phyloP scores from a whole-genome alignment of 805 yeast species.

The Ogataea zsoltii region DNA sequence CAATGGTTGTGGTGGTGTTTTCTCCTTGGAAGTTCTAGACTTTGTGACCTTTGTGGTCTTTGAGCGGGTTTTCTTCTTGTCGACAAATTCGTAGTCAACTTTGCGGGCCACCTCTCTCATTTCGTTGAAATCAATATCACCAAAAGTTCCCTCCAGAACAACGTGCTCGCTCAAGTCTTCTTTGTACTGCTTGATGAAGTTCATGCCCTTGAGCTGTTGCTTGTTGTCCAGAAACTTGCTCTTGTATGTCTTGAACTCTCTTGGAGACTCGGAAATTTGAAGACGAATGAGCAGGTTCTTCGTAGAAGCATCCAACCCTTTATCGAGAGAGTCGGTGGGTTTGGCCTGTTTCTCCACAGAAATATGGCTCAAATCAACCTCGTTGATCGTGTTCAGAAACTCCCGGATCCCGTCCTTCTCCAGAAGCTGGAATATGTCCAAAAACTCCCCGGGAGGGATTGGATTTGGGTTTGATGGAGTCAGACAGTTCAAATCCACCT shows the following conservation, averaged over 20 bases:
- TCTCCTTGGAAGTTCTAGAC: too few relatives aligned
- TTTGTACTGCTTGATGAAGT: constrained; percentile 17
- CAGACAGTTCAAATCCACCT: constrained; percentile 86
- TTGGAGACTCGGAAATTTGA: constrained; percentile 31
- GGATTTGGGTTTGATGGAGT: constrained; percentile 82
- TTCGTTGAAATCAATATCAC: constrained; percentile 21
- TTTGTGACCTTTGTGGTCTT: too few relatives aligned
- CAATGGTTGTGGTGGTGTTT: not conserved
- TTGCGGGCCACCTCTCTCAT: constrained; percentile 20
- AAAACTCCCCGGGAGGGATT: constrained; percentile 76
- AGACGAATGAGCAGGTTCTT: constrained; percentile 28
- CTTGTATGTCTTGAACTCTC: constrained; percentile 32
- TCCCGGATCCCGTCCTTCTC: constrained; percentile 36
- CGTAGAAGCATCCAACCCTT: constrained; percentile 23
- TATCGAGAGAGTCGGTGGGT: constrained; percentile 32
- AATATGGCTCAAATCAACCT: constrained; percentile 17
- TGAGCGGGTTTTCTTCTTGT: not conserved
- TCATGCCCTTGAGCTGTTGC: constrained; percentile 13
- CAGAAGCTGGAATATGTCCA: constrained; percentile 58
- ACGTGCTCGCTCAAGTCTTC: constrained; percentile 22
- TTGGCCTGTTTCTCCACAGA: constrained; percentile 13
- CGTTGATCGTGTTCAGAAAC: constrained; percentile 22
- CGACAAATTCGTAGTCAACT: constrained; percentile 11
- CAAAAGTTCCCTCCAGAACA: constrained; percentile 16
- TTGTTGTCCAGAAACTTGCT: constrained; percentile 19